phyloP scores from a whole-genome alignment of 2,329 filamentous ascomycete genomes.

The Fusarium nisikadoi region DNA sequence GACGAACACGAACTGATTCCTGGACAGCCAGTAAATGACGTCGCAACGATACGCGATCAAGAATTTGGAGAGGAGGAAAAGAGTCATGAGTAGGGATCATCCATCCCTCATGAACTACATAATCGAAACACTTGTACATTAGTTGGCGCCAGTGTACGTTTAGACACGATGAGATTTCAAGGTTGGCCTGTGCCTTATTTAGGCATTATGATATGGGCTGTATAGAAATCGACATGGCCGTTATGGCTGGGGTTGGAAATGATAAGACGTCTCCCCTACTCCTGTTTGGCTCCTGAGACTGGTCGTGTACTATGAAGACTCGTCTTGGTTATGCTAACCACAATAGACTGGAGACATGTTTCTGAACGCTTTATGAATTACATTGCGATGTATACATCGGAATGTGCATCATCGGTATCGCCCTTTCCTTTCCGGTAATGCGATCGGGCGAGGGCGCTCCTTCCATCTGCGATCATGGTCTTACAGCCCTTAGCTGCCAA shows the following conservation, averaged over 20 bases:
- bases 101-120: slow-evolving; percentile 16
- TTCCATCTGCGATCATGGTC: not conserved
- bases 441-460: not conserved
- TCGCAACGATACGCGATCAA: slow-evolving; percentile 13
- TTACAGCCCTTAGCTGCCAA: not conserved
- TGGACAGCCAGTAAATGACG: slow-evolving; percentile 42
- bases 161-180: slow-evolving; percentile 35
- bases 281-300: not conserved
- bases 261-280: not conserved
- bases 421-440: not conserved
- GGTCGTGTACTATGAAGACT: not conserved
- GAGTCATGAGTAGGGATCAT: not conserved
- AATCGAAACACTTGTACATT: slow-evolving; percentile 44
- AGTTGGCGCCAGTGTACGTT: slow-evolving; percentile 45
- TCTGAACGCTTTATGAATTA: not conserved
- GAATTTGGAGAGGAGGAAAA: not conserved
- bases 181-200: slow-evolving; percentile 21
- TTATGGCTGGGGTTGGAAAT: slow-evolving; percentile 8
- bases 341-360: not conserved
- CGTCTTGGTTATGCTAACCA: not conserved
- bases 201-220: slow-evolving; percentile 35
- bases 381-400: not conserved
- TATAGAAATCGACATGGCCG: slow-evolving; percentile 30
- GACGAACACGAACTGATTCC: slow-evolving; percentile 13
- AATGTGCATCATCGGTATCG: not conserved